Evolutionary conservation across 2,329 filamentous ascomycete genomes (phyloP).

Genomic region (Tolypocladium cylindrosporum): DNA sequence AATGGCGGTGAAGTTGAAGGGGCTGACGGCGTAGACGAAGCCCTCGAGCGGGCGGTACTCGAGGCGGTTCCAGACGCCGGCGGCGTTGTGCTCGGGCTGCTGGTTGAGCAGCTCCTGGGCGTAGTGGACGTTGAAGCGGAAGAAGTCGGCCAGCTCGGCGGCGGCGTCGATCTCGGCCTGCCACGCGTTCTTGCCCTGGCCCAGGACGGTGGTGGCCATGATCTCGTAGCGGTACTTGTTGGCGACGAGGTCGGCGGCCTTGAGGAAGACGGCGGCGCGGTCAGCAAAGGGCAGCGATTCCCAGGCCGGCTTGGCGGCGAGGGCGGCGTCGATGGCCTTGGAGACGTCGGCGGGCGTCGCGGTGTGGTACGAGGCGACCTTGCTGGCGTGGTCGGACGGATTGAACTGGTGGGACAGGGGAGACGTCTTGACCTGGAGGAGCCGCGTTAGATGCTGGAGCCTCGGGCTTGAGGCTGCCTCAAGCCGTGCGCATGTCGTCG

Average conservation of each 20-base stretch:
- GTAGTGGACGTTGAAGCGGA: conserved; percentile 90
- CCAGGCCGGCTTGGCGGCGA: conserved; percentile 81
- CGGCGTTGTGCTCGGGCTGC: conserved; percentile 74
- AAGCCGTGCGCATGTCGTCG: neutral
- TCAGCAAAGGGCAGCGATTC: conserved; percentile 81
- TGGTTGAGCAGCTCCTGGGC: conserved; percentile 83
- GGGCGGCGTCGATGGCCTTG: conserved; percentile 70
- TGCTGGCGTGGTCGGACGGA: conserved; percentile 67
- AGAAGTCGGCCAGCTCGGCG: conserved; percentile 84
- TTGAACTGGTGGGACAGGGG: conserved; percentile 64
- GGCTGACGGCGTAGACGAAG: conserved; percentile 88
- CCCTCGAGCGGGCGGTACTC: conserved; percentile 87
- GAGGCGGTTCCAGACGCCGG: conserved; percentile 83
- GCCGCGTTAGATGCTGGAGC: neutral
- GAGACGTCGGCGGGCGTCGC: conserved; percentile 68
- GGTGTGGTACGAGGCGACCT: conserved; percentile 76
- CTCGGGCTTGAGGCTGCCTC: neutral
- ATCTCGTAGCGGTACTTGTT: conserved; percentile 94
- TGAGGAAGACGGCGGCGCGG: conserved; percentile 86
- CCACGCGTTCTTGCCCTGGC: conserved; percentile 97
- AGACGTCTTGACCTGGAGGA: conserved; percentile 52
- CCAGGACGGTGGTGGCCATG: conserved; percentile 92
- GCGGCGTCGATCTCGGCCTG: conserved; percentile 98
- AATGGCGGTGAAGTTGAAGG: conserved; percentile 97
- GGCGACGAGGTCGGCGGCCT: conserved; percentile 83